Evolutionary conservation across 352 stramenopile species (phyloP).

Genomic region (Phytophthora sojae): DNA sequence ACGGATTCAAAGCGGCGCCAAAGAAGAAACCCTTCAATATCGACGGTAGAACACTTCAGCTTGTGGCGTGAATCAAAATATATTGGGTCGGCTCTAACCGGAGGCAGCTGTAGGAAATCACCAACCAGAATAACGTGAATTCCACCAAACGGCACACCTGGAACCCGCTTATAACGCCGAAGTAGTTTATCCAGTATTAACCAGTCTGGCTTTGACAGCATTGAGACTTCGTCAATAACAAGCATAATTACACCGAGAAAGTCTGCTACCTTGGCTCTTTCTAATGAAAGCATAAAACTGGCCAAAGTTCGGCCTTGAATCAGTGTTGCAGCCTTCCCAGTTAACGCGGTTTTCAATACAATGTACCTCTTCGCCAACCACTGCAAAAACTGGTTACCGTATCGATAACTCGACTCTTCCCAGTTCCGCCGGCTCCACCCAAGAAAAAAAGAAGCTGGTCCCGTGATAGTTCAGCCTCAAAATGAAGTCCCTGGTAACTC

Average conservation of each 20-base stretch:
- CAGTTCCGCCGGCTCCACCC: background rate
- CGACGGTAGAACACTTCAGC: background rate
- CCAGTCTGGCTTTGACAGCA: slow-evolving; percentile 2
- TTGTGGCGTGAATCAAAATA: slow-evolving; percentile 7
- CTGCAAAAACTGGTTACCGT: background rate
- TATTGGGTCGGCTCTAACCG: slow-evolving; percentile 9
- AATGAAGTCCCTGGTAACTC: too few species aligned
- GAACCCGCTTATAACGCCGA: slow-evolving; percentile 1
- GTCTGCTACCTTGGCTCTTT: background rate
- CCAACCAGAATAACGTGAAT: slow-evolving; percentile 14
- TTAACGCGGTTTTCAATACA: slow-evolving; percentile 10
- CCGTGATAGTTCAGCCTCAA: too few species aligned
- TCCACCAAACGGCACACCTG: slow-evolving; percentile 8
- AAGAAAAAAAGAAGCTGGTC: slow-evolving; percentile 10
- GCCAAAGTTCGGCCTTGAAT: slow-evolving; percentile 10
- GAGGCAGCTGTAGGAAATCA: slow-evolving; percentile 12
- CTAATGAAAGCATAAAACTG: slow-evolving; percentile 14
- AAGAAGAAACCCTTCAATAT: slow-evolving; percentile 8
- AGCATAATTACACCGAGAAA: slow-evolving; percentile 12
- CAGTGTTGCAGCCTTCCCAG: slow-evolving; percentile 7
- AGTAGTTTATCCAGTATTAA: slow-evolving; percentile 12
- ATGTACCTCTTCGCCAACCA: background rate
- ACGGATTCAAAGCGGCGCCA: slow-evolving; percentile 3
- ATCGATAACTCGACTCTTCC: slow-evolving; percentile 3
- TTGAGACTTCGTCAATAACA: slow-evolving; percentile 18